A percentile compares a stretch with the other conserved stretches of the same genome.
These are phyloP conservation scores for Fusarium drepaniforme DNA, from an alignment of 2,329 filamentous ascomycete genomes.

Conservation along the genomic window DNA sequence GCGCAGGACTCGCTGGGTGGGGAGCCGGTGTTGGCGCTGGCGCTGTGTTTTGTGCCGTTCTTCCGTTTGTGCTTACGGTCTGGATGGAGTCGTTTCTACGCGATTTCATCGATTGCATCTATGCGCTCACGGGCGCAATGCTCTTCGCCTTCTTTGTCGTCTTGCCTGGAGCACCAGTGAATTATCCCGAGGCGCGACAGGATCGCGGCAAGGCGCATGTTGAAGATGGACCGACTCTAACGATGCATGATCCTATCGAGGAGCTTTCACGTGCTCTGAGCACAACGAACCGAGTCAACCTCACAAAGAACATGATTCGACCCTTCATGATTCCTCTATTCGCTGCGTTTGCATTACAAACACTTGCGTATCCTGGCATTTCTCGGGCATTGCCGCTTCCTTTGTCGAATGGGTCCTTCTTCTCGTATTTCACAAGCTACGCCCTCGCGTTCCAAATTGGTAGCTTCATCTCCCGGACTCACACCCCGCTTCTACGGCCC, in stretches of 20 bases:
- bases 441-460: constrained; percentile 47
- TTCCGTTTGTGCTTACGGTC: constrained; percentile 47
- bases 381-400: constrained; percentile 44
- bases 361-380: constrained; percentile 45
- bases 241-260: constrained; percentile 52
- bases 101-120: constrained; percentile 43
- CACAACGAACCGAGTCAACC: constrained; percentile 27
- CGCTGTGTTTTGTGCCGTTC: constrained; percentile 42
- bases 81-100: constrained; percentile 44
- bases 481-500: constrained; percentile 34
- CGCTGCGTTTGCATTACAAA: constrained; percentile 37
- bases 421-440: constrained; percentile 45
- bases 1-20: constrained; percentile 50
- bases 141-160: constrained; percentile 46
- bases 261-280: constrained; percentile 29
- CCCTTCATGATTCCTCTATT: constrained; percentile 46
- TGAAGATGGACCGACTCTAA: constrained; percentile 48
- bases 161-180: constrained; percentile 42
- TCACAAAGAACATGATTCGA: constrained; percentile 25
- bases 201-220: constrained; percentile 24
- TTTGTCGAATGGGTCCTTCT: constrained; percentile 40
- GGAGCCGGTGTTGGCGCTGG: constrained; percentile 50
- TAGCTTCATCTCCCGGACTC: constrained; percentile 41
- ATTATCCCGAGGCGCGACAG: constrained; percentile 31
- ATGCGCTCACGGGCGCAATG: constrained; percentile 42